Percentiles rank a stretch among this genome's conserved stretches.
Evolutionary conservation across 2,329 filamentous ascomycete species (phyloP).

Genomic region (Phyllosticta capitalensis): DNA sequence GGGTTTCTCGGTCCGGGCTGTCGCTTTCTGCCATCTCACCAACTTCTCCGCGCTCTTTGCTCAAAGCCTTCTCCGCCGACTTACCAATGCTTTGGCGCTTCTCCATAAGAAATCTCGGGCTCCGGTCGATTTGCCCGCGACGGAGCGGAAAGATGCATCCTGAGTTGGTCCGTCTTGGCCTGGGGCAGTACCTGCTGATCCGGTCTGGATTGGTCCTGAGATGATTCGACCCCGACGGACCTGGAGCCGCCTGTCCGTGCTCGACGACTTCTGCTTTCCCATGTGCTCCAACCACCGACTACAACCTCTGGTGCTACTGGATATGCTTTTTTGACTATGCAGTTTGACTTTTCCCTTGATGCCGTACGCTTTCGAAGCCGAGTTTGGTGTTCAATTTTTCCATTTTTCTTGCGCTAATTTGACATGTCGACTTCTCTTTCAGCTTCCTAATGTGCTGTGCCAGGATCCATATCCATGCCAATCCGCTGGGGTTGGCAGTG

Average conservation of each 20-base stretch:
- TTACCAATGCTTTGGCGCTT: background rate
- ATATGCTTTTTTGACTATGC: background rate
- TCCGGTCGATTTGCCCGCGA: background rate
- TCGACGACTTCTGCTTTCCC: background rate
- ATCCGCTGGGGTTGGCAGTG: background rate
- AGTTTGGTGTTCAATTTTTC: background rate
- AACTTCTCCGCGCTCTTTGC: background rate
- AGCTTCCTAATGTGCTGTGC: background rate
- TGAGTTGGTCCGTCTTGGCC: background rate
- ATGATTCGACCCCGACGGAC: background rate
- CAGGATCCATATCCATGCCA: background rate
- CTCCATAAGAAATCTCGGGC: background rate
- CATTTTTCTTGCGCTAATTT: background rate
- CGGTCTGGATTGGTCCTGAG: background rate
- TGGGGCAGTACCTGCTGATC: background rate
- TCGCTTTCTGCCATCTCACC: background rate
- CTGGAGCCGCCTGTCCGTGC: background rate
- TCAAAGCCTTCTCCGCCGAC: background rate
- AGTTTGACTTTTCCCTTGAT: background rate
- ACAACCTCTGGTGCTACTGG: background rate
- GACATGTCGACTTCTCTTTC: background rate
- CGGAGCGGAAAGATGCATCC: background rate
- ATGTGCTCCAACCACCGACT: background rate
- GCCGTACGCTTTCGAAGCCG: background rate
- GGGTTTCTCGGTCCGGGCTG: background rate